Evolutionary conservation across 768 basidiomycete species (phyloP).

Genomic region (Coprinellus micaceus): DNA sequence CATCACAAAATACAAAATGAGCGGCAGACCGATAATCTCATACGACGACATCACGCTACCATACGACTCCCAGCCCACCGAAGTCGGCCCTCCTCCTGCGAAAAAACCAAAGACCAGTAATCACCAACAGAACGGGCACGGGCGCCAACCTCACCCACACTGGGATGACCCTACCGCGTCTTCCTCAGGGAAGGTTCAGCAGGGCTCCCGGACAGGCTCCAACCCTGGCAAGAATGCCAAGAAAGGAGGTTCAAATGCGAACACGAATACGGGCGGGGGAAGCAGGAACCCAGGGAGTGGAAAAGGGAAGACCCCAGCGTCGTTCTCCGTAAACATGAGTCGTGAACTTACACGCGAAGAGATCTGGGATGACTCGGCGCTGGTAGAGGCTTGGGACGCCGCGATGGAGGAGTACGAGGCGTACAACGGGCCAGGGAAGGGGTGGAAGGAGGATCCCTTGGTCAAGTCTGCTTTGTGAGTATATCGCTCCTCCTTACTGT

Average conservation of each 20-base stretch:
- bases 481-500: neutral
- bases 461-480: constrained; percentile 72
- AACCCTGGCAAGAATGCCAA: neutral
- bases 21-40: constrained; percentile 48
- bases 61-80: constrained; percentile 19
- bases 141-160: constrained; percentile 28
- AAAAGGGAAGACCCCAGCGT: neutral
- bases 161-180: constrained; percentile 39
- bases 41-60: constrained; percentile 63
- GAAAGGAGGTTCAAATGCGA: neutral
- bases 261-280: neutral
- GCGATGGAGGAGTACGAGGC: constrained; percentile 79
- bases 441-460: constrained; percentile 68
- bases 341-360: constrained; percentile 67
- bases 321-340: constrained; percentile 42
- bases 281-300: neutral
- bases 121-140: constrained; percentile 26
- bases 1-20: too few relatives aligned
- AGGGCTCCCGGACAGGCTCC: too few relatives aligned
- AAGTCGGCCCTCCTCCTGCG: constrained; percentile 10
- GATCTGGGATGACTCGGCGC: constrained; percentile 83
- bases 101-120: constrained; percentile 54
- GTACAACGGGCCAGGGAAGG: constrained; percentile 63
- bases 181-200: too few relatives aligned
- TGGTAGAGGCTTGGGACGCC: constrained; percentile 82